Base-by-base conservation (phyloP, 2,329 filamentous ascomycete genomes). In the Zymoseptoria crescenta region DNA sequence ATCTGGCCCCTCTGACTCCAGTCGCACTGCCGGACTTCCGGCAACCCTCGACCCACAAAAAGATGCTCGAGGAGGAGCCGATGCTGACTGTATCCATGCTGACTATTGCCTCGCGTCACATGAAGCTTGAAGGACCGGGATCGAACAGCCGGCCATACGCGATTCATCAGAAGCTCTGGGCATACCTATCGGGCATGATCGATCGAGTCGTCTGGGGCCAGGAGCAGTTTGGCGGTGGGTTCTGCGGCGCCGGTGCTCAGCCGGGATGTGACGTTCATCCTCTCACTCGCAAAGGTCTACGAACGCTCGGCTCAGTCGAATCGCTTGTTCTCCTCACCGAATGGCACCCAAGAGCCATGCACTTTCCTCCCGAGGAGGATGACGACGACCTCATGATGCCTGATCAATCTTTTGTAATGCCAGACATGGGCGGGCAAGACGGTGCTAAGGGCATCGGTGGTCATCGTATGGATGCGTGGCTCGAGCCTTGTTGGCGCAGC, bases 101-200 rank as follows among this genome's bases (percentile, higher is more conserved):
- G 60, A 95, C 93, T 7, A 94, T 96, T 56, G 84, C 94, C 1
- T 96, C 92, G 4, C 85, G 94, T 55, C 96, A 96, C 72, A 87
- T 88, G 72, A 84, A 84, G 60, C 85, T 96, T 53, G 82, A 86
- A 20, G 90, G 91, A 1, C 86, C 92, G 0, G 91, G 91, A 2
- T 88, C 89, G 0, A 81, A 87, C 62, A 95, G 90, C 53, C 86
- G 94, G 55, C 90, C 91, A 0, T 90, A 94, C 68, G 88, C 91
- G 53, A 96, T 99, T 57, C 94, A 97, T 66, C 91, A 96, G 68
- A 91, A 95, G 73, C 82, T 97, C 4, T 99, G 94, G 94, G 89
- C 86, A 29, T 96, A 96, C 70, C 82, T 97, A 29, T 87, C 92
- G 55, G 89, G 91, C 59, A 96, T 97, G 89, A 94, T 97, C 65